Base-by-base conservation (phyloP, 2,329 filamentous ascomycete genomes). In the Cryphonectria carpinicola region DNA sequence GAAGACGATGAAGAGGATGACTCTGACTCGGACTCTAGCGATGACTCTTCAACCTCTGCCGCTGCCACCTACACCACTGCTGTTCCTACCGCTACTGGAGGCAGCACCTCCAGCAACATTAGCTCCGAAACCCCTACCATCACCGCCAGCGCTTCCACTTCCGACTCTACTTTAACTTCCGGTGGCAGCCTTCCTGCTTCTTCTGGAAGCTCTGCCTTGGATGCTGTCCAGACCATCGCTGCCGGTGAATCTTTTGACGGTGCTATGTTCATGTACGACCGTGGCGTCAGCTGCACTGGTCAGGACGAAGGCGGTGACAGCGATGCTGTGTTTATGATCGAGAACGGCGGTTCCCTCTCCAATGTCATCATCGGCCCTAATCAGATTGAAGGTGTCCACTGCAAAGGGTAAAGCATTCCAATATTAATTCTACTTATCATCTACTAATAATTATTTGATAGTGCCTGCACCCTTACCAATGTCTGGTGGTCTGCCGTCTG, bases 311-410 rank as follows among this genome's bases (percentile, higher is more conserved):
- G 72, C 32, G 77, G 77, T 25, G 77, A 78, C 25, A 70, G 72
- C 37, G 78, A 83, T 73, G 84, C 85, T 39, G 84, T 87, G 72
- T 87, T 87, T 81, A 79, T 84, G 68, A 78, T 88, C 66, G 79
- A 83, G 76, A 79, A 83, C 61, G 85, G 85, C 54, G 85, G 81
- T n/a, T 84, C 81, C 32, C 78, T 87, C 25, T 83, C 80, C 74
- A 86, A 87, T 75, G 84, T 83, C 74, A 84, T 87, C 74, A 85
- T 87, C 67, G 84, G 85, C 19, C 80, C 81, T 19, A 81, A 84
- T 73, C 80, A 85, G 72, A 80, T 82, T 65, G 84, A 85, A 76
- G 84, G 82, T 69, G 79, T 86, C 41, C 84, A 86, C 77, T 87
- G 84, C 77, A 76, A 81, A 67, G 84, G 52, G 52, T 56, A 56